Evolutionary conservation across 2,329 filamentous ascomycete species (phyloP).

Genomic region (Escovopsis sp.): DNA sequence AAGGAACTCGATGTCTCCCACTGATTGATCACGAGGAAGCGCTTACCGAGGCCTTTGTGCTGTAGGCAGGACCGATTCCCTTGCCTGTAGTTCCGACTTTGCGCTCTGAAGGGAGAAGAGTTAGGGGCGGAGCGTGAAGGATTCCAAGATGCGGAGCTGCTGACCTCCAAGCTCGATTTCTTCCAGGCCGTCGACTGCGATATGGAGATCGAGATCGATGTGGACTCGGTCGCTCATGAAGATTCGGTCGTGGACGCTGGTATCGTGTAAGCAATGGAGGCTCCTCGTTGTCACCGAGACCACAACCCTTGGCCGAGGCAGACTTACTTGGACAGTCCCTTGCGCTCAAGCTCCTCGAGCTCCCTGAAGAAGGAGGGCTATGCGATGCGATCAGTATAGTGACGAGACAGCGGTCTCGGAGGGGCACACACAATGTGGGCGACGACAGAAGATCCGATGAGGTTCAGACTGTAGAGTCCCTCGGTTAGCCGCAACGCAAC

Average conservation of each 20-base stretch:
- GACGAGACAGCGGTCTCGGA: conserved; percentile 6
- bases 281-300: not conserved
- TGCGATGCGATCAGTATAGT: conserved; percentile 55
- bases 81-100: not conserved
- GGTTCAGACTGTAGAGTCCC: conserved; percentile 33
- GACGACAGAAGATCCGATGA: conserved; percentile 57
- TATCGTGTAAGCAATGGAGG: not conserved
- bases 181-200: conserved; percentile 54
- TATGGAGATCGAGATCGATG: conserved; percentile 50
- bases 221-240: conserved; percentile 50
- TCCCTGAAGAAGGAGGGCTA: conserved; percentile 33
- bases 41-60: not conserved
- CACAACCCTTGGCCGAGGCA: conserved; percentile 17
- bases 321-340: conserved; percentile 8
- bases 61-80: conserved; percentile 6
- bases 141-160: conserved; percentile 13
- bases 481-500: no score
- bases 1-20: conserved; percentile 1
- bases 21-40: not conserved
- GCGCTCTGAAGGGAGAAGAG: not conserved
- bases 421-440: conserved; percentile 9
- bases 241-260: conserved; percentile 31
- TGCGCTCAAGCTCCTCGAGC: conserved; percentile 23
- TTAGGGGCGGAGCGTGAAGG: conserved; percentile 10
- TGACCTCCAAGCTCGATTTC: conserved; percentile 33